Conservation (phyloP, 306 rosid species). For the Castanea crenata region DNA sequence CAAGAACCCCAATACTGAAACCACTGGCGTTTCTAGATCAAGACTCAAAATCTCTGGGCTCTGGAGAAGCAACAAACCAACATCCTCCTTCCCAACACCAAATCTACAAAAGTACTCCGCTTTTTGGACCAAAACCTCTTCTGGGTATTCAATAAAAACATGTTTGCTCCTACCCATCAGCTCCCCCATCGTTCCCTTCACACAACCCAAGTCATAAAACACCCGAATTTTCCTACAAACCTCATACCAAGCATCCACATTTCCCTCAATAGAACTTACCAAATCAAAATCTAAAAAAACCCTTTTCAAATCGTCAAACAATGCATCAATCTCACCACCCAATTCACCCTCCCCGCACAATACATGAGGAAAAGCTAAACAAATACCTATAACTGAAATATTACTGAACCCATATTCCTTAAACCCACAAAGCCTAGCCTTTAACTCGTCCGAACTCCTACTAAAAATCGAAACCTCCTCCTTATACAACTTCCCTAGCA, state of each 20-base stretch:
- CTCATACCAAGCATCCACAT: conserved; percentile 55
- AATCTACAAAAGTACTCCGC: conserved; percentile 53
- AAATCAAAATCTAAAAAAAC: conserved; percentile 49
- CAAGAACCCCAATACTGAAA: conserved; percentile 58
- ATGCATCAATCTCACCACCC: conserved; percentile 28
- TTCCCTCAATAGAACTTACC: conserved; percentile 49
- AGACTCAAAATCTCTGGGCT: conserved; percentile 48
- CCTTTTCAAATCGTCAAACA: conserved; percentile 47
- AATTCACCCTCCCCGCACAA: conserved; percentile 30
- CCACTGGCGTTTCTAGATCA: conserved; percentile 40
- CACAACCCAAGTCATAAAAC: conserved; percentile 57
- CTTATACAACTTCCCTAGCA: conserved; percentile 53
- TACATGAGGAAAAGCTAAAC: conserved; percentile 68
- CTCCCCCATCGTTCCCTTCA: conserved; percentile 39
- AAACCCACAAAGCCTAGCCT: conserved; percentile 37
- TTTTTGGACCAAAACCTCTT: conserved; percentile 43
- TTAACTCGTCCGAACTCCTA: conserved; percentile 33
- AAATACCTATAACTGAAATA: conserved; percentile 54
- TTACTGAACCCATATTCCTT: conserved; percentile 50
- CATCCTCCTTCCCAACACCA: conserved; percentile 48
- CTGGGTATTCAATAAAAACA: conserved; percentile 45
- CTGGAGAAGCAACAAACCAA: conserved; percentile 47
- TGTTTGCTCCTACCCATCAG: conserved; percentile 42
- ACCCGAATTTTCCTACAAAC: conserved; percentile 57
- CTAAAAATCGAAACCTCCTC: conserved; percentile 47